Evolutionary conservation across 1,284 basidiomycete genomes (phyloP), one percentile per base, ranked within the genome.

Genomic region (Boletellus dicymbophilus): DNA sequence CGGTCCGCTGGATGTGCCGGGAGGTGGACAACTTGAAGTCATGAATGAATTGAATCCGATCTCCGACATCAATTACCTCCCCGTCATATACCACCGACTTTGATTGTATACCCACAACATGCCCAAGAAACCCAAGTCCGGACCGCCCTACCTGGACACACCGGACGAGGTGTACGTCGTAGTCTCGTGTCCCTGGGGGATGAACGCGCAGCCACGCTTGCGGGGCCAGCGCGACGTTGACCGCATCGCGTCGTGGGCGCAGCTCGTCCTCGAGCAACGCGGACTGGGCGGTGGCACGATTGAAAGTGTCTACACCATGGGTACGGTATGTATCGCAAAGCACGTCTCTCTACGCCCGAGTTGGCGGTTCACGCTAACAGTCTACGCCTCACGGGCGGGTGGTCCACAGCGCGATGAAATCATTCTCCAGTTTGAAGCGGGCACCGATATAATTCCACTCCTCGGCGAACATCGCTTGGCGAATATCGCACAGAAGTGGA

Each of bases 251-350:
- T 39, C 62, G 4, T 66, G 67, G 67, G 54, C 58, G 2, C 51
- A 53, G 13, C 20, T 65, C 12, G 44, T 63, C n/a, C 65, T 66
- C 15, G 52, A 51, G 26, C 51, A 67, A 33, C 41, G 63, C 0
- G 54, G 51, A 16, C 47, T 55, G 0, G 44, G 52, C n/a, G 54
- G 47, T 0, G 54, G 50, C 9, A 37, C 25, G 2, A 46, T 66
- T 1, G 64, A 70, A 30, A 64, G 53, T 9, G 48, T 70, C 5
- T 70, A 62, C 46, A 30, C 43, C 3, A 64, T 68, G 62, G 58
- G 59, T 18, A 68, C 66, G 1, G 66, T 66, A 23, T 60, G 65
- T 67, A 22, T 33, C 21, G 11, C 16, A 15, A 4, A 30, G 15
- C 39, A 27, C 8, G 2, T 34, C 12, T 44, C 26, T n/a, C n/a